Conservation (phyloP, 176 grass and related monocot species). For the Carex parvula region DNA sequence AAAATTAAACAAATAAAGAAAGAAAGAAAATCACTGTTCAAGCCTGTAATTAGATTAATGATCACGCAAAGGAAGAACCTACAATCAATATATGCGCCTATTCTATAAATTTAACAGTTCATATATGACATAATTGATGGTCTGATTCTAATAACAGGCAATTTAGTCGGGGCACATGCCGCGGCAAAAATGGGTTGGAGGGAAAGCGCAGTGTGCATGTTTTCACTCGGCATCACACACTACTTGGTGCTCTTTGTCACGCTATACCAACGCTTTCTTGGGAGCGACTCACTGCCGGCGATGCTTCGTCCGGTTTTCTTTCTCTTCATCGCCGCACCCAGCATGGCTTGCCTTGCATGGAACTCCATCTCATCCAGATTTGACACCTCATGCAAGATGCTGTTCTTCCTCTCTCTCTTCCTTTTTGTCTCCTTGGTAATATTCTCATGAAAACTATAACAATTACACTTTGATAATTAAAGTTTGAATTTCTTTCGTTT, state of each 20-base stretch:
- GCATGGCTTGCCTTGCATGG: constrained; percentile 84
- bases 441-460: neutral
- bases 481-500: neutral
- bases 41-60: neutral
- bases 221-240: constrained; percentile 70
- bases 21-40: neutral
- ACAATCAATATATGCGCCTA: neutral
- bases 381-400: constrained; percentile 80
- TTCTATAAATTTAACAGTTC: neutral
- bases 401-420: constrained; percentile 91
- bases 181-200: constrained; percentile 71
- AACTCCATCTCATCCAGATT: constrained; percentile 48
- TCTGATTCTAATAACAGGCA: constrained; percentile 14
- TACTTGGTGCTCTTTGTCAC: constrained; percentile 92
- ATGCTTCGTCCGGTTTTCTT: constrained; percentile 85
- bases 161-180: constrained; percentile 61
- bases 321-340: constrained; percentile 83
- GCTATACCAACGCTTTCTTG: constrained; percentile 73
- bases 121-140: neutral
- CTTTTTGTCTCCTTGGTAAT: constrained; percentile 80
- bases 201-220: constrained; percentile 77
- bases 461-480: neutral
- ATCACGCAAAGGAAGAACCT: neutral
- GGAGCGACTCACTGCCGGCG: constrained; percentile 67
- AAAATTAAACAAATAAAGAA: neutral